Percentiles rank a stretch among this genome's conserved stretches.
Evolutionary conservation across 2,329 filamentous ascomycete species (phyloP).

Genomic region (Apiospora marii): DNA sequence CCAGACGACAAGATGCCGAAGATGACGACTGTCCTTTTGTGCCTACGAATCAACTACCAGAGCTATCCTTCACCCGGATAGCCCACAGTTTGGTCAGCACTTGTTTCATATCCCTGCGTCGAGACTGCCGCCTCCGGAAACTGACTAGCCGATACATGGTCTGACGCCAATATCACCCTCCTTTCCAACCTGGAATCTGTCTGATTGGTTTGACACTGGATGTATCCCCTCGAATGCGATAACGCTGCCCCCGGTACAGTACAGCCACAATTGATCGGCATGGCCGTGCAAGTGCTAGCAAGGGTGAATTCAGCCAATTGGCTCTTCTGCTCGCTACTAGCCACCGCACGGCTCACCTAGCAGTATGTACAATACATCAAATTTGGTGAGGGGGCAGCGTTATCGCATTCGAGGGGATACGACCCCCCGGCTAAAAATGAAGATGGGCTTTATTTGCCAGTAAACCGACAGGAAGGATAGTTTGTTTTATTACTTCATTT

Average conservation of each 20-base stretch:
- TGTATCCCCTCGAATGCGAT: too few relatives aligned
- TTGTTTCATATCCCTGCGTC: neutral
- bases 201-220: neutral
- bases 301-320: too few relatives aligned
- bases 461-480: neutral
- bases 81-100: neutral
- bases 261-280: too few relatives aligned
- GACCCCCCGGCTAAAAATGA: neutral
- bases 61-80: neutral
- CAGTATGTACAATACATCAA: too few relatives aligned
- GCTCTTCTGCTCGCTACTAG: too few relatives aligned
- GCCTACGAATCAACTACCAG: neutral
- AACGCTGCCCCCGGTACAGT: too few relatives aligned
- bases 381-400: too few relatives aligned
- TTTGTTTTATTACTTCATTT: neutral
- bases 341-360: too few relatives aligned
- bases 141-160: conserved; percentile 1
- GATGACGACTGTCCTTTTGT: neutral
- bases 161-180: conserved; percentile 3
- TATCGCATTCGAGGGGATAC: too few relatives aligned
- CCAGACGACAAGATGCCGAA: neutral
- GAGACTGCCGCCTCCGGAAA: conserved; percentile 1
- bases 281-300: too few relatives aligned
- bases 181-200: neutral
- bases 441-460: neutral